These are phyloP conservation scores for Hordeum vulgare DNA, from an alignment of 176 grass and related monocot species.

Conservation along the genomic window MorexV3_pseudomolecules_assembly NC_058524.1:152265908-152266407, in stretches of 20 bases:
- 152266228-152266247: neutral
- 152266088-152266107: neutral
- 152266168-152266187: neutral
- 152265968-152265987: too few species aligned
- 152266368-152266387: neutral
- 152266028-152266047: too few species aligned
- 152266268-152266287: neutral
- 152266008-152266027: too few species aligned
- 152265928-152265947: too few species aligned
- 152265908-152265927: too few species aligned
- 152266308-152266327: neutral
- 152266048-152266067: too few species aligned
- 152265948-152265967: too few species aligned
- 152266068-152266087: neutral
- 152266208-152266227: neutral
- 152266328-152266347: neutral
- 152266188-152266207: neutral
- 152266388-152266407: constrained; percentile 10
- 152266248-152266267: neutral
- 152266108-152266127: too few species aligned
- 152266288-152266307: constrained; percentile 12
- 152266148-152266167: neutral
- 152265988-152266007: too few species aligned
- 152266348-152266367: neutral
- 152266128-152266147: neutral